Conservation (phyloP, 192 early-diverging fungal genomes). For the Glomus cerebriforme region DNA sequence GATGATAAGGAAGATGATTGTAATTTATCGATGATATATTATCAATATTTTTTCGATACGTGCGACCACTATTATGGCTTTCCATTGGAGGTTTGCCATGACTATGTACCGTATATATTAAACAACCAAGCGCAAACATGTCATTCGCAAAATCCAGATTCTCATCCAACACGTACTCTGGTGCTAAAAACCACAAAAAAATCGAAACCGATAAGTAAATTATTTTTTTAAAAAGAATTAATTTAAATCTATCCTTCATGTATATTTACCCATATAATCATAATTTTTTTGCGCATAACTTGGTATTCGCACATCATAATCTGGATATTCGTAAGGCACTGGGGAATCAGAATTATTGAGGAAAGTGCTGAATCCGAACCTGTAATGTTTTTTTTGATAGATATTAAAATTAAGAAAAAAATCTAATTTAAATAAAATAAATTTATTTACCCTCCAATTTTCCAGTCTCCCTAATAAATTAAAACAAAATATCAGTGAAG, state of each 20-base stretch:
- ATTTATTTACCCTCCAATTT: slow-evolving; percentile 62
- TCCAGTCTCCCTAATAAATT: slow-evolving; percentile 70
- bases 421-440: not conserved
- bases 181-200: slow-evolving; percentile 45
- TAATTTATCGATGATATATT: slow-evolving; percentile 43
- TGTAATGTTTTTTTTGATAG: too few relatives aligned
- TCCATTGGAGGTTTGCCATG: slow-evolving; percentile 64
- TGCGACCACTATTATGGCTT: slow-evolving; percentile 64
- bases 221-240: not conserved
- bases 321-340: slow-evolving; percentile 41
- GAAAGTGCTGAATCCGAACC: slow-evolving; percentile 68
- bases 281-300: slow-evolving; percentile 58
- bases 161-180: slow-evolving; percentile 70
- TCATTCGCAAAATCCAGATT: slow-evolving; percentile 58
- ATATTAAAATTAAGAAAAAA: too few relatives aligned
- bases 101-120: slow-evolving; percentile 72
- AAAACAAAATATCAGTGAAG: not conserved
- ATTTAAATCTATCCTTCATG: too few relatives aligned
- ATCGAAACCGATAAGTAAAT: not conserved
- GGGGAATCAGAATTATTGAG: slow-evolving; percentile 44
- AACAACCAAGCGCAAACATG: slow-evolving; percentile 79
- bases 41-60: slow-evolving; percentile 61
- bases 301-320: slow-evolving; percentile 63
- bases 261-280: slow-evolving; percentile 51
- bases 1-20: slow-evolving; percentile 53